These are phyloP conservation scores for Fusarium miscanthi DNA, from an alignment of 2,329 filamentous ascomycete species.

Conservation along the genomic window DNA sequence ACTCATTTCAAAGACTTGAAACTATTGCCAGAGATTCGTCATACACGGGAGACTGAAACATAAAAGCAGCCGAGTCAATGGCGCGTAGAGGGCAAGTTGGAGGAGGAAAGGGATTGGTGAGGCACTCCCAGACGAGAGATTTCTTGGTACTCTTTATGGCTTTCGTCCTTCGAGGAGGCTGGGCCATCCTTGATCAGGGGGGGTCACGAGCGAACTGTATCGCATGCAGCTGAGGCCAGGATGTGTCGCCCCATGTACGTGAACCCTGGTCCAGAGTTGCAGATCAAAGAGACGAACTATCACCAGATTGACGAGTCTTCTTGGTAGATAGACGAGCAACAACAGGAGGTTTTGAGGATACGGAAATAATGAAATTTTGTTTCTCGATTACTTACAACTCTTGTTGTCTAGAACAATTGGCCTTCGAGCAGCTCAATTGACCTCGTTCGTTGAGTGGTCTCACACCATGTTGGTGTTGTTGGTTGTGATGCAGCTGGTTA, in stretches of 20 bases:
- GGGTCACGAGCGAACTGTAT: neutral
- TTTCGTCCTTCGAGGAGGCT: neutral
- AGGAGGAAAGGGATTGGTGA: neutral
- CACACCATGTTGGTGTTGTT: slow-evolving; percentile 13
- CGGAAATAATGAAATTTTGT: neutral
- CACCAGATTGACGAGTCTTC: neutral
- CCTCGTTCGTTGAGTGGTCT: neutral
- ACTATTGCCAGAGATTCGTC: neutral
- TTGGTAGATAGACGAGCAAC: neutral
- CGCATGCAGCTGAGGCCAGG: slow-evolving; percentile 13
- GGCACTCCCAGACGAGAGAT: neutral
- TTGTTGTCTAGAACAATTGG: neutral
- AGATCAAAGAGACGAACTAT: neutral
- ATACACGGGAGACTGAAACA: too few species aligned
- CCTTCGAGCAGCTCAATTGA: neutral
- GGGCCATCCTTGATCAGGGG: neutral
- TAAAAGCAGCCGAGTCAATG: neutral
- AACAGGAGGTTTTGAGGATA: too few species aligned
- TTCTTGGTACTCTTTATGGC: neutral
- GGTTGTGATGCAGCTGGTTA: slow-evolving; percentile 5
- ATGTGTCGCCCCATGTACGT: neutral
- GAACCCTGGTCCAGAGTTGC: neutral
- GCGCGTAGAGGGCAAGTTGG: neutral
- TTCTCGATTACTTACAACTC: neutral
- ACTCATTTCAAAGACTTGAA: neutral